Evolutionary conservation across 352 stramenopile species (phyloP).

Genomic region (Pythium coloratum): DNA sequence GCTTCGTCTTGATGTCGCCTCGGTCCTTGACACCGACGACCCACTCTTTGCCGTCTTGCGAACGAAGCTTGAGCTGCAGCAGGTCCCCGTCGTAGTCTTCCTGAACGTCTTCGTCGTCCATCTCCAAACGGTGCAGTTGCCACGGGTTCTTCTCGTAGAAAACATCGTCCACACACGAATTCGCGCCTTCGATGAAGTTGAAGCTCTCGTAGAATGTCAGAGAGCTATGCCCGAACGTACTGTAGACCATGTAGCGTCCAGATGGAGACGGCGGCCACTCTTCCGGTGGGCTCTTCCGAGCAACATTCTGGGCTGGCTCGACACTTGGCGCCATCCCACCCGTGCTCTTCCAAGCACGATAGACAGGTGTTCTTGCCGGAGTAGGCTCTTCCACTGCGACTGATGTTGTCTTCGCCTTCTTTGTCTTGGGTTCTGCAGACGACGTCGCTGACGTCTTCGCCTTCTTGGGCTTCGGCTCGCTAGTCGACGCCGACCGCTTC

Average conservation of each 20-base stretch:
- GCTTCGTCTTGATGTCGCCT: background rate
- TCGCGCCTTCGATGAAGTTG: background rate
- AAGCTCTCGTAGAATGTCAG: background rate
- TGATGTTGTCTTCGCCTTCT: background rate
- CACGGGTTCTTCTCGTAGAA: background rate
- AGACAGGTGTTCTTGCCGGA: no score
- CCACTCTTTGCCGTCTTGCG: background rate
- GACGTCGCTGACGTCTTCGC: background rate
- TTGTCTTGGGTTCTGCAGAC: background rate
- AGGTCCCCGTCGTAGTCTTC: slow-evolving; percentile 2
- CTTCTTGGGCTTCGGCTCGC: slow-evolving; percentile 14
- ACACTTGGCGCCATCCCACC: background rate
- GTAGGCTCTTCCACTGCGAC: background rate
- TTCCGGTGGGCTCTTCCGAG: slow-evolving; percentile 4
- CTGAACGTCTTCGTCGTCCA: slow-evolving; percentile 1
- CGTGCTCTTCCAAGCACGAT: background rate
- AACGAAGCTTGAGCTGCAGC: background rate
- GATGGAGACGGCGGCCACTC: background rate
- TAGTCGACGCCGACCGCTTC: background rate
- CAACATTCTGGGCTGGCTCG: background rate
- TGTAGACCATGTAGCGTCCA: background rate
- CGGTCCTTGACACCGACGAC: background rate
- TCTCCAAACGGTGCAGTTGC: background rate
- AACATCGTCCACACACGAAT: background rate
- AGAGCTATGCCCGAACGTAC: background rate